Evolutionary conservation across 2,329 filamentous ascomycete genomes (phyloP).

Genomic region (Talaromyces sp.): DNA sequence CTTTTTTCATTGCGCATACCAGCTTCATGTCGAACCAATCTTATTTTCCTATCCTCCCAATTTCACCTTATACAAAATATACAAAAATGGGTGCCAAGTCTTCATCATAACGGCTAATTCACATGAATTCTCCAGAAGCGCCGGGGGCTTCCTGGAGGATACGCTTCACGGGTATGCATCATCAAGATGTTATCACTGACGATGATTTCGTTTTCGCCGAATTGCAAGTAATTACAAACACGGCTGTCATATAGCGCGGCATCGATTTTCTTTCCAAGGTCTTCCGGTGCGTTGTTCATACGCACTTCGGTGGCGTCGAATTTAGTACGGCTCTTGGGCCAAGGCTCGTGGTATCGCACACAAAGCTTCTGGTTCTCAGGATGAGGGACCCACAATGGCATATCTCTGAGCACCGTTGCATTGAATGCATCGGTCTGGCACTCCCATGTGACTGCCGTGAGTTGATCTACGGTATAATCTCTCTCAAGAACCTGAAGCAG

Average conservation of each 20-base stretch:
- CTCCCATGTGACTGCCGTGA: slow-evolving; percentile 48
- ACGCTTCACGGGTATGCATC: slow-evolving; percentile 15
- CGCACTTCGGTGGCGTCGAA: slow-evolving; percentile 48
- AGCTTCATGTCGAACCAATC: background rate
- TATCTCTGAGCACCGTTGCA: slow-evolving; percentile 40
- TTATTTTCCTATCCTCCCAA: background rate
- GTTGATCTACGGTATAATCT: slow-evolving; percentile 34
- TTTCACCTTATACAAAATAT: background rate
- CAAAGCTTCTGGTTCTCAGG: slow-evolving; percentile 48
- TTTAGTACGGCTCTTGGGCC: slow-evolving; percentile 51
- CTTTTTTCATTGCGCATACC: background rate
- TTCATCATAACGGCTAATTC: background rate
- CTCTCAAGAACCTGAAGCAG: slow-evolving; percentile 49
- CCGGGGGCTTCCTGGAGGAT: slow-evolving; percentile 3
- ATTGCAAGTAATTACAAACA: slow-evolving; percentile 50
- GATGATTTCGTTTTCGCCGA: slow-evolving; percentile 55
- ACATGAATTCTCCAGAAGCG: slow-evolving; percentile 14
- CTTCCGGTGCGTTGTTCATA: slow-evolving; percentile 43
- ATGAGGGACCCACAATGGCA: slow-evolving; percentile 48
- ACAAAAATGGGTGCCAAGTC: background rate
- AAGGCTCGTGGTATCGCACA: slow-evolving; percentile 55
- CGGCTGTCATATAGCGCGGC: slow-evolving; percentile 49
- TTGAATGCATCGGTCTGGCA: slow-evolving; percentile 51
- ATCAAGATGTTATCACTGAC: slow-evolving; percentile 48
- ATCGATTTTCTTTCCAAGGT: slow-evolving; percentile 40